Base-by-base conservation (phyloP, 331 rosid genomes). In the Quercus lobata region DNA sequence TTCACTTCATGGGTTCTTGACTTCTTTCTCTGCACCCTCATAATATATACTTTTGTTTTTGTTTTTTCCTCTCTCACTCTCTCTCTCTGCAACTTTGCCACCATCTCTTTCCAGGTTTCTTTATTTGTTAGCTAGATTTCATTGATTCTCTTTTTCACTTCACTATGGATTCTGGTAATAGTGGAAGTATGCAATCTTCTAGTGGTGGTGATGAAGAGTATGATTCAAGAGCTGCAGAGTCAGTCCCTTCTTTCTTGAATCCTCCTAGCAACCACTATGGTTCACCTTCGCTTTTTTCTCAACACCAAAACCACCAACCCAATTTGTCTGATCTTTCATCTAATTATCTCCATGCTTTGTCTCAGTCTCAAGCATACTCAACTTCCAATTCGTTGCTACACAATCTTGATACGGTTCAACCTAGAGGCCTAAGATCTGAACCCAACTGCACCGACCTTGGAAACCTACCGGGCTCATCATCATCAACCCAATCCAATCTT, bases 161-260 rank as follows among this genome's bases (percentile, higher is more conserved):
- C 49, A 54, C 88, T 65, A 94, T 93, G 99, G 97, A 95, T 84
- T 93, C 99, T 72, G 96, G 88, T 29, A 88, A 88, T 6, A 91
- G 97, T 83, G 96, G 93, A 79, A 93, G 99, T 72, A 83, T 89
- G 81, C 84, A 84, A 54, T 92, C 99, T 74, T 93, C 99, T 11
- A 95, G 99, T 80, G 92, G 94, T 7, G 98, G 87, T 29, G 99
- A 93, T 30, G 89, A 83, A 72, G 97, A 94, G 60, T 85, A 89
- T 61, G 94, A 92, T 81, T 93, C 97, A 44, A 85, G 84, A 34
- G 32, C 87, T 6, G 83, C 87, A 8, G 83, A 70, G 37, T 74
- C 86, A 14, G 60, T 81, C 72, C 89, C 85, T 1, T 7, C 66
- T 57, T 86, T 88, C 78, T 65, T 91, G 81, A 85, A 85, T 73